Evolutionary conservation across 805 yeast species (phyloP), one percentile per base, ranked within the genome.

Genomic region (Candida odintsovae): DNA sequence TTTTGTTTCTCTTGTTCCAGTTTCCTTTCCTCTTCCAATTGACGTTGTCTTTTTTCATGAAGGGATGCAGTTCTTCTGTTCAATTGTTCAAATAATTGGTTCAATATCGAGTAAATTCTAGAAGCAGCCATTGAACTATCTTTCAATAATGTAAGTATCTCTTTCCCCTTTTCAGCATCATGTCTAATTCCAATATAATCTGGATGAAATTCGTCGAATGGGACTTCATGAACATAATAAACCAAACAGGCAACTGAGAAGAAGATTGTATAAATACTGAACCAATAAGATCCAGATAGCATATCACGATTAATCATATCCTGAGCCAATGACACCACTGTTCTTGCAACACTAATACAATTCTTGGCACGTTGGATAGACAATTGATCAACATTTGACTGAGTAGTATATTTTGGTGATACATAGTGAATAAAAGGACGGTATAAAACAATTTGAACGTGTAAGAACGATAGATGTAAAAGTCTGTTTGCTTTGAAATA

Each of bases 241-340:
- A 87, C 85, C 55, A 89, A 70, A 58, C 95, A 86, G 1, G 96
- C 95, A 49, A 89, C 89, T 3, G 95, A 82, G 66, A 87, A 88
- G 62, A 89, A 90, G 6, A 90, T 83, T 0, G 96, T 87, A 63
- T 90, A 90, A 59, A 86, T 85, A 7, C 94, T 82, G 60, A 88
- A 90, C 96, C 96, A 89, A 60, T 90, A 90, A 2, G 94, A 86
- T 1, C 96, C 96, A 52, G 82, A 78, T 36, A 90, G 68, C 63
- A 87, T 72, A 48, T 82, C 74, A 51, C 81, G 78, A 52, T 78
- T 75, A 50, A 85, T 81, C 89, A 90, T 80, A 58, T 84, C 89
- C 55, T 85, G 80, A 0, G 96, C 89, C 47, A 88, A 63, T 56
- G 82, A 82, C 16, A 90, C 90, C 25, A 86, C 95, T 56, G 84